Conservation (phyloP, 2,329 filamentous ascomycete genomes). For the Diaporthe caulivora region DNA sequence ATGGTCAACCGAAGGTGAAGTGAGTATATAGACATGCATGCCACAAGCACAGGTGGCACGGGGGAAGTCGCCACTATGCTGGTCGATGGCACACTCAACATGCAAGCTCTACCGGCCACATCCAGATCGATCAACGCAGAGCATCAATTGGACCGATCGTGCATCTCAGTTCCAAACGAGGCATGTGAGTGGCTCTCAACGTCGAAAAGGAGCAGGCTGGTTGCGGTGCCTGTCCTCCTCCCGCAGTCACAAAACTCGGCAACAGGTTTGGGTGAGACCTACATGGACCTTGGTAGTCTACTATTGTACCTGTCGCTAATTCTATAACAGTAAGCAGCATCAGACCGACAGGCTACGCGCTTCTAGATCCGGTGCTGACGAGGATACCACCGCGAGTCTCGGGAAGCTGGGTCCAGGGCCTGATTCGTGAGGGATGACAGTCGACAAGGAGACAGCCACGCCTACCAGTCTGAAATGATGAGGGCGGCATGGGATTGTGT, state of each 20-base stretch:
- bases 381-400: slow-evolving; percentile 23
- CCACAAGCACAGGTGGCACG: background rate
- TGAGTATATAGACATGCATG: slow-evolving; percentile 11
- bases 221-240: background rate
- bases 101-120: background rate
- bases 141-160: slow-evolving; percentile 7
- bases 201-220: background rate
- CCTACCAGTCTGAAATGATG: slow-evolving; percentile 7
- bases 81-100: background rate
- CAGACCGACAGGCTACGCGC: background rate
- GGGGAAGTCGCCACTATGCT: background rate
- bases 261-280: background rate
- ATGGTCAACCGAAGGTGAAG: slow-evolving; percentile 22
- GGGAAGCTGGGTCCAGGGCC: slow-evolving; percentile 36
- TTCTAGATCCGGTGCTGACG: slow-evolving; percentile 4
- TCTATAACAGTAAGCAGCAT: background rate
- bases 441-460: slow-evolving; percentile 18
- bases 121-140: background rate
- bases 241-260: background rate
- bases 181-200: background rate
- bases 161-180: background rate
- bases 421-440: slow-evolving; percentile 19
- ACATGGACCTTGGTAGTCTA: background rate
- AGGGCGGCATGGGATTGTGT: slow-evolving; percentile 4
- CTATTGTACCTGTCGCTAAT: background rate